Evolutionary conservation across 2,329 filamentous ascomycete species (phyloP), one percentile per base, ranked within the genome.

Genomic region (Aschersonia sp.): DNA sequence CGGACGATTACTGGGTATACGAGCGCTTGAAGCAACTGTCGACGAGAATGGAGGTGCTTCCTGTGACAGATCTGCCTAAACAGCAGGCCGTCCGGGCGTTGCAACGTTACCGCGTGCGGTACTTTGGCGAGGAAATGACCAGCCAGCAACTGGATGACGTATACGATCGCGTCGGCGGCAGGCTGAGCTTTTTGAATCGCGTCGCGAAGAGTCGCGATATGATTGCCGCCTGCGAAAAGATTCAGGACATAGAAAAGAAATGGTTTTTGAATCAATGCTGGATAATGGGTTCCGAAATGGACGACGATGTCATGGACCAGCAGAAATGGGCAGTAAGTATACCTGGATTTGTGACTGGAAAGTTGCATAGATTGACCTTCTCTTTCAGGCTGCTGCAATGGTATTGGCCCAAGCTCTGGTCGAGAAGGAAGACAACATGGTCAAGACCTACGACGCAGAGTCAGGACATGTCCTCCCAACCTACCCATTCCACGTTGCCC

Each of bases 1-100:
- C 82, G 47, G 92, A 98, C 64, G 92, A 97, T 61, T 98, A 95
- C 66, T 98, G 92, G 92, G 85, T 98, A 0, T 97, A 96, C 58
- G 92, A 98, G 64, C 78, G 89, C 10, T 70, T 98, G 47, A 96
- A 96, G 71, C 83, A 87, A 61, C 83, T 95, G 50, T 87, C 89
- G 3, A 95, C 89, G 2, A 80, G 92, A 44, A 94, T 98, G 87
- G 89, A 96, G 59, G 85, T 98, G 4, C 82, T 94, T 40, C 80
- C 88, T 6, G 82, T 98, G 42, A 75, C 78, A 4, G 92, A 98
- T 63, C 71, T 98, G 5, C 79, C 84, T 46, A 95, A 89, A 61
- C 63, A 70, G 9, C 80, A 85, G 57, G 89, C 92, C 4, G 77
- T 94, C 51, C 69, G 72, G 30, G 91, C 92, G 0, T 70, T 98